These are phyloP conservation scores for Coelastrella sp. DNA, from an alignment of 139 green algal species.

Conservation along the genomic window DNA sequence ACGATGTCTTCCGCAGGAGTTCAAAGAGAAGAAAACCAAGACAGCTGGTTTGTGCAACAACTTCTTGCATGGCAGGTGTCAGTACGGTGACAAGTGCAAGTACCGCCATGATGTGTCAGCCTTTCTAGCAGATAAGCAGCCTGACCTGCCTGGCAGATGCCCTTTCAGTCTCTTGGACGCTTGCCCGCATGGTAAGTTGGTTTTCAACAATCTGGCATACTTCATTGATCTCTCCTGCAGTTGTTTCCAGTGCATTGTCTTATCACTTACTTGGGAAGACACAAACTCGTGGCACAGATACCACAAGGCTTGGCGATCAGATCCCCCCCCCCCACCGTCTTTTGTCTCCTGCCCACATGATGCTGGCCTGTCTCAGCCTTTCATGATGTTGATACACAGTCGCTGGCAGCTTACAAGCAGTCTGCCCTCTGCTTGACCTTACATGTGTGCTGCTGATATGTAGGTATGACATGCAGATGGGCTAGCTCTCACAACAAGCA, in stretches of 20 bases:
- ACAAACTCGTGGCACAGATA: too few species aligned
- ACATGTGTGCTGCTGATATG: too few species aligned
- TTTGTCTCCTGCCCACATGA: too few species aligned
- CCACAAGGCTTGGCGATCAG: too few species aligned
- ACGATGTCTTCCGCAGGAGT: neutral
- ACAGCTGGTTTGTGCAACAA: neutral
- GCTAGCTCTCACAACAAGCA: conserved; percentile 62
- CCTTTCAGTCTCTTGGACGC: conserved; percentile 57
- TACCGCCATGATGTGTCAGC: conserved; percentile 81
- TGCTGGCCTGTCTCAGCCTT: too few species aligned
- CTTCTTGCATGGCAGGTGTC: conserved; percentile 58
- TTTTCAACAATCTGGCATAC: neutral
- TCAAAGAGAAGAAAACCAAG: neutral
- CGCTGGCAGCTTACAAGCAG: too few species aligned
- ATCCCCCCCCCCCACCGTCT: too few species aligned
- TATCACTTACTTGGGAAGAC: neutral
- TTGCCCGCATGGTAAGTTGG: conserved; percentile 33
- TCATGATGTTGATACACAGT: too few species aligned
- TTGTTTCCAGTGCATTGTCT: neutral
- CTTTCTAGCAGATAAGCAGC: conserved; percentile 72
- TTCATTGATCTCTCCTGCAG: neutral
- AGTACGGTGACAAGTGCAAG: conserved; percentile 71
- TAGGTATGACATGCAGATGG: conserved; percentile 73
- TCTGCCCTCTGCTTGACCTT: too few species aligned
- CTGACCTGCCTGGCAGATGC: conserved; percentile 83